Conservation (phyloP, 75 land plant species). For the Gnetum montanum region DNA sequence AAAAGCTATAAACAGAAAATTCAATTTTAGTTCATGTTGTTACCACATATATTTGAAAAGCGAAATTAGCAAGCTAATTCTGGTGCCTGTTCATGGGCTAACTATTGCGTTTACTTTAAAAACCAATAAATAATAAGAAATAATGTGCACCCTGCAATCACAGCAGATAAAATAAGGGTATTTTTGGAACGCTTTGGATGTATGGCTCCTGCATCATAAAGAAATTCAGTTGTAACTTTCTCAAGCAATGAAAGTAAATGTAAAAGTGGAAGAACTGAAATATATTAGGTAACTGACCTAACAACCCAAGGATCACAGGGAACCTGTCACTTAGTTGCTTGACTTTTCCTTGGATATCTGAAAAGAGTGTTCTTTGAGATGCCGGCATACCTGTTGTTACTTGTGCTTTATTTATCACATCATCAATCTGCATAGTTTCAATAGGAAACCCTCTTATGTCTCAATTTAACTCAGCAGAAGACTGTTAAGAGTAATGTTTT, state of each 20-base stretch:
- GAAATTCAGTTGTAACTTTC: background rate
- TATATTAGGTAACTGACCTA: constrained; percentile 37
- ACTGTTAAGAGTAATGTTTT: too few species aligned
- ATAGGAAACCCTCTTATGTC: too few species aligned
- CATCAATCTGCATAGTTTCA: constrained; percentile 73
- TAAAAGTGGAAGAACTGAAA: background rate
- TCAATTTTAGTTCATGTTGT: too few species aligned
- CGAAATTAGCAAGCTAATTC: too few species aligned
- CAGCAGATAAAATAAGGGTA: constrained; percentile 88
- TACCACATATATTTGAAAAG: too few species aligned
- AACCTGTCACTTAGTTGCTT: constrained; percentile 83
- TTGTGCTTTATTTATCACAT: constrained; percentile 92
- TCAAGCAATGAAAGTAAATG: constrained; percentile 2
- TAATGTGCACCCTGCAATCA: constrained; percentile 89
- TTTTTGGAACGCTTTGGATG: constrained; percentile 79
- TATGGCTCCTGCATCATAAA: constrained; percentile 67
- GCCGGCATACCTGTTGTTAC: constrained; percentile 67
- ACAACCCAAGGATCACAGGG: constrained; percentile 81
- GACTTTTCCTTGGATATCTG: constrained; percentile 89
- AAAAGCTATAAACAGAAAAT: too few species aligned
- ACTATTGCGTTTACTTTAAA: constrained; percentile 37
- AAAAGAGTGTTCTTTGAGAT: constrained; percentile 65
- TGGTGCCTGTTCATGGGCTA: too few species aligned
- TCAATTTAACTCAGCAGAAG: too few species aligned
- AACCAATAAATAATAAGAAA: constrained; percentile 95